Evolutionary conservation across 306 rosid species (phyloP).

Genomic region (Heteromeles arbutifolia): DNA sequence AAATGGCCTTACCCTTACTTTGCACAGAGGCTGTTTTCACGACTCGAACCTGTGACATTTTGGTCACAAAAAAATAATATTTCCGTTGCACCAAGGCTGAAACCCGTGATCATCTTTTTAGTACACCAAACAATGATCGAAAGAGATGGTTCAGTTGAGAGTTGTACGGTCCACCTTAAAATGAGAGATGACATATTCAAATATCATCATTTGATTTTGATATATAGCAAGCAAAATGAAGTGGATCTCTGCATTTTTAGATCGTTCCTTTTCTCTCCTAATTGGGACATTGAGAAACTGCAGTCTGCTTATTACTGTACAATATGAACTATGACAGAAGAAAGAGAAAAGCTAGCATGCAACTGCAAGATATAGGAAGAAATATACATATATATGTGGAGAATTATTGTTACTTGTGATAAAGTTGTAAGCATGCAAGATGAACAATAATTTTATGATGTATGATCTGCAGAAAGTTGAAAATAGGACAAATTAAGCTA

Average conservation of each 20-base stretch:
- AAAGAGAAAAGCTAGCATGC: neutral
- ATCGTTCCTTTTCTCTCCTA: neutral
- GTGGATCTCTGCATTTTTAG: neutral
- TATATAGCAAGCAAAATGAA: neutral
- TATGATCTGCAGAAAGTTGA: neutral
- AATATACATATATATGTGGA: no score
- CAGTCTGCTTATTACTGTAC: conserved; percentile 5
- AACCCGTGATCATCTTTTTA: no score
- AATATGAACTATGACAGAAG: conserved; percentile 1
- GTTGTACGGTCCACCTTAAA: conserved; percentile 6
- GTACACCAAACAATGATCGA: no score
- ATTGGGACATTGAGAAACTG: neutral
- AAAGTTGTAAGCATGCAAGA: conserved; percentile 7
- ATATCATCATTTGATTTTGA: neutral
- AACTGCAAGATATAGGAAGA: no score
- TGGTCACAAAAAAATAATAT: no score
- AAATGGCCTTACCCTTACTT: no score
- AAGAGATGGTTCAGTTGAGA: neutral
- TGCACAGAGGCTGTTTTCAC: no score
- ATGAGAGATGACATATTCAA: neutral
- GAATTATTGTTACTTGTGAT: neutral
- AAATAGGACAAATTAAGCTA: neutral
- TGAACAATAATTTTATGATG: neutral
- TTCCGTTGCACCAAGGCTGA: no score
- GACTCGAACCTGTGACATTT: no score